Evolutionary conservation across 306 rosid species (phyloP).

Genomic region (Castanospermum australe): DNA sequence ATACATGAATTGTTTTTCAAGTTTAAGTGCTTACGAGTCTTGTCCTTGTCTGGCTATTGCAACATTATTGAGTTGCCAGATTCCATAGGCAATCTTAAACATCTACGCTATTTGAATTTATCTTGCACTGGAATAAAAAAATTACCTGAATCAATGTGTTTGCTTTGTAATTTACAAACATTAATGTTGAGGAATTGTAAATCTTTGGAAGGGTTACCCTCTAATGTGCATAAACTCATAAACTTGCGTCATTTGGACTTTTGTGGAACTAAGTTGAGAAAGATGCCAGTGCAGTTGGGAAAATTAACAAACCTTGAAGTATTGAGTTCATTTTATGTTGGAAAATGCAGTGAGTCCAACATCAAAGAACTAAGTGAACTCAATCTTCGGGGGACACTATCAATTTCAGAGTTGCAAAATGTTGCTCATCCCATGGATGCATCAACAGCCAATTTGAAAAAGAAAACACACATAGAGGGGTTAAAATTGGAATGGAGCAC

Average conservation of each 20-base stretch:
- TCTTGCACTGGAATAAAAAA: background rate
- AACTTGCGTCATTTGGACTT: background rate
- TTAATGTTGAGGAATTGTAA: background rate
- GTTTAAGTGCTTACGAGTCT: background rate
- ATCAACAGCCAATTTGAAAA: background rate
- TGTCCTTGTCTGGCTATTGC: background rate
- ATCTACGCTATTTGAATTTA: slow-evolving; percentile 28
- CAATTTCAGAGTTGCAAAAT: slow-evolving; percentile 10
- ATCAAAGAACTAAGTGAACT: background rate
- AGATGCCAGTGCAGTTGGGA: background rate
- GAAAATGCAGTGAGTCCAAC: background rate
- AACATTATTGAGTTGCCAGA: background rate
- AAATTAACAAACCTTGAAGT: background rate
- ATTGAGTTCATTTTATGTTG: background rate
- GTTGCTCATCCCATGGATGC: background rate
- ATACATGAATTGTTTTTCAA: background rate
- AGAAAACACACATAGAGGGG: background rate
- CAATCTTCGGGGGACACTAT: background rate
- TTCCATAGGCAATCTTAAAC: slow-evolving; percentile 1
- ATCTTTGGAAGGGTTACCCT: background rate
- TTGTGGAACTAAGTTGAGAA: background rate
- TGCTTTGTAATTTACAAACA: slow-evolving; percentile 28
- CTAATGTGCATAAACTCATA: background rate
- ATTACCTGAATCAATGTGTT: slow-evolving; percentile 18
- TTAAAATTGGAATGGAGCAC: background rate